These are phyloP conservation scores for Aspergillus fumigatus DNA, from an alignment of 2,329 filamentous ascomycete genomes.

Conservation along the genomic window DNA sequence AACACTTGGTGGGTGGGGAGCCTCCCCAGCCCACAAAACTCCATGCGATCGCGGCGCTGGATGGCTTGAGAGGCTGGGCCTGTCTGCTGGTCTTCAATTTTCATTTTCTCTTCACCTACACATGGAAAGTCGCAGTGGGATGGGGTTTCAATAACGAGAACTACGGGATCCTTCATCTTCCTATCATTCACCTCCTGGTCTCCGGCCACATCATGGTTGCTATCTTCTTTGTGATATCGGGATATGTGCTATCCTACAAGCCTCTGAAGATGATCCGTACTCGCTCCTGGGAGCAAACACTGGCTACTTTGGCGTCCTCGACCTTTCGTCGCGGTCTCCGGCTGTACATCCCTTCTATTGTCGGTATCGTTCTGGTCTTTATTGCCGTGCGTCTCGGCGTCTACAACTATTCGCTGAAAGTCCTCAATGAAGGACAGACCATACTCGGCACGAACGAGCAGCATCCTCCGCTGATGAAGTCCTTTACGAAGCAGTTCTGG, in stretches of 20 bases:
- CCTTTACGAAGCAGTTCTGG: slow-evolving; percentile 32
- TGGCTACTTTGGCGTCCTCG: slow-evolving; percentile 38
- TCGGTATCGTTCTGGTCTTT: slow-evolving; percentile 38
- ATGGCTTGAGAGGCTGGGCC: slow-evolving; percentile 42
- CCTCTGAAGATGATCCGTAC: slow-evolving; percentile 37
- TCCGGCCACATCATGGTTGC: slow-evolving; percentile 46
- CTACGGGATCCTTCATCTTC: slow-evolving; percentile 38
- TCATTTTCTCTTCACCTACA: slow-evolving; percentile 43
- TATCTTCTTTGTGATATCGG: slow-evolving; percentile 47
- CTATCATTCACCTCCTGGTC: slow-evolving; percentile 40
- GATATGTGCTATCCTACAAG: slow-evolving; percentile 45
- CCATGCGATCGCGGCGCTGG: slow-evolving; percentile 38
- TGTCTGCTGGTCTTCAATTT: slow-evolving; percentile 45
- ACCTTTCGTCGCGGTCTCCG: slow-evolving; percentile 42
- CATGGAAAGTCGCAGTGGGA: slow-evolving; percentile 36
- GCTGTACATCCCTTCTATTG: slow-evolving; percentile 40
- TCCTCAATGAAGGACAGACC: slow-evolving; percentile 34
- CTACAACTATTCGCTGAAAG: slow-evolving; percentile 35
- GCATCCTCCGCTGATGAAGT: slow-evolving; percentile 35
- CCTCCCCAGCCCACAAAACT: slow-evolving; percentile 24
- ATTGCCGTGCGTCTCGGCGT: slow-evolving; percentile 40
- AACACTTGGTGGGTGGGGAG: slow-evolving; percentile 29
- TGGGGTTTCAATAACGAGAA: slow-evolving; percentile 40
- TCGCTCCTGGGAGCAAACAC: slow-evolving; percentile 36
- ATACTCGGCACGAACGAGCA: slow-evolving; percentile 41